Conservation (phyloP, 164 flowering plant species). For the Umbilicus rupestris region DNA sequence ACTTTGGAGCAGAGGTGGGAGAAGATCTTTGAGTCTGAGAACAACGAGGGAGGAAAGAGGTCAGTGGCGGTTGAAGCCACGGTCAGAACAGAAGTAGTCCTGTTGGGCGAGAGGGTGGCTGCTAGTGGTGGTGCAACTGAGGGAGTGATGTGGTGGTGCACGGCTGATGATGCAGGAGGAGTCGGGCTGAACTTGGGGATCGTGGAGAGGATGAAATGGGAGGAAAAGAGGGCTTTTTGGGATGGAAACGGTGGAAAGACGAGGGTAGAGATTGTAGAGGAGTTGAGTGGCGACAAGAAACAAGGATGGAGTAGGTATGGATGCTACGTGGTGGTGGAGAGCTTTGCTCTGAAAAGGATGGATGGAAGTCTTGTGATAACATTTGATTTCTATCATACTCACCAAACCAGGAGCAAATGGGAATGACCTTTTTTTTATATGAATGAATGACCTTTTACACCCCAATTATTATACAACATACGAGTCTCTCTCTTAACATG, state of each 20-base stretch:
- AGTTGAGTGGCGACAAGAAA: no score
- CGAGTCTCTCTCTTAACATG: no score
- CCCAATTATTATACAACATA: no score
- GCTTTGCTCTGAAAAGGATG: constrained; percentile 27
- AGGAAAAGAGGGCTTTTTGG: constrained; percentile 15
- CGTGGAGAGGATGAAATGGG: constrained; percentile 30
- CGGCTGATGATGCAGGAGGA: no score
- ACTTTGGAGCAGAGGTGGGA: constrained; percentile 59
- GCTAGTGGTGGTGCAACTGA: constrained; percentile 13
- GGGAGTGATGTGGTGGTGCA: constrained; percentile 30
- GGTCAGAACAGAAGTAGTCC: constrained; percentile 11
- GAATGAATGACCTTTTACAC: no score
- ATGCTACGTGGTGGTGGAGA: constrained; percentile 32
- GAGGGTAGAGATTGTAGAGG: no score
- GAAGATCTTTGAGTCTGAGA: constrained; percentile 20
- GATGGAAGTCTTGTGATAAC: constrained; percentile 24
- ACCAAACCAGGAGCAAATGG: constrained; percentile 19
- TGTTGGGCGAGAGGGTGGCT: constrained; percentile 15
- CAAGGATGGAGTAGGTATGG: no score
- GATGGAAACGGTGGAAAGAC: constrained; percentile 18
- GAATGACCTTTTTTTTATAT: no score
- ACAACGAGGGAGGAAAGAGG: constrained; percentile 13
- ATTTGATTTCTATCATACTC: constrained; percentile 25
- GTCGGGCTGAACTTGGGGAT: constrained; percentile 17
- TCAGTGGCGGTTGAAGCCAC: constrained; percentile 17